Conservation (phyloP, 2,329 filamentous ascomycete genomes). For the Pseudofabraea citricarpa region DNA sequence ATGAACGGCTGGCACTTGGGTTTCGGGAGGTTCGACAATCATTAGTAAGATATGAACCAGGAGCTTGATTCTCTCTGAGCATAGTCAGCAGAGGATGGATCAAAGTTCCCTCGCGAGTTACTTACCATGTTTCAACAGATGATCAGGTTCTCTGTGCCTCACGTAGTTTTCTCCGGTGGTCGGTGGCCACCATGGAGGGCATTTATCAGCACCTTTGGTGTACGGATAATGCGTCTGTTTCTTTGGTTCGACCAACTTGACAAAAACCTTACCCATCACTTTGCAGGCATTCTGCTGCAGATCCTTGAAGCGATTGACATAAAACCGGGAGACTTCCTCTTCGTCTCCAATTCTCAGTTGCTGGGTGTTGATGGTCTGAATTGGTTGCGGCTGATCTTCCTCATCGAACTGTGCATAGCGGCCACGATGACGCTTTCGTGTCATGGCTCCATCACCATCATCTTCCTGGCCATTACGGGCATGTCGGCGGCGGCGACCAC, state of each 20-base stretch:
- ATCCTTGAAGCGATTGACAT: constrained; percentile 56
- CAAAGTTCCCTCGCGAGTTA: background rate
- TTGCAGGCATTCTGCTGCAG: constrained; percentile 71
- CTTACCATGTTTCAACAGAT: constrained; percentile 62
- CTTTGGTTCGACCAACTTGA: constrained; percentile 70
- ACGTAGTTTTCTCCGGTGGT: constrained; percentile 51
- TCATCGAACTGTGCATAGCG: background rate
- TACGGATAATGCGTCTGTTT: constrained; percentile 75
- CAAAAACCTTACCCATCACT: constrained; percentile 68
- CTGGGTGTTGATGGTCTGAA: constrained; percentile 21
- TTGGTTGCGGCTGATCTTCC: constrained; percentile 3
- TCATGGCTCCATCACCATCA: constrained; percentile 16
- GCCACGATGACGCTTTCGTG: constrained; percentile 9
- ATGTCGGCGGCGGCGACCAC: constrained; percentile 7
- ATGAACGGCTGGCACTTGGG: constrained; percentile 38
- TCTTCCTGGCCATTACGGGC: constrained; percentile 18
- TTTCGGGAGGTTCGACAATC: constrained; percentile 35
- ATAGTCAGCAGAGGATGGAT: constrained; percentile 1
- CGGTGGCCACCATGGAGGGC: constrained; percentile 63
- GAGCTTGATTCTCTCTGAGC: constrained; percentile 52
- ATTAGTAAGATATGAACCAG: constrained; percentile 56
- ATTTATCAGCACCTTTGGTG: constrained; percentile 56
- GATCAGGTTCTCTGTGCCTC: constrained; percentile 69
- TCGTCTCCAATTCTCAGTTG: constrained; percentile 48
- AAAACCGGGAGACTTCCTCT: constrained; percentile 52